Evolutionary conservation across 768 basidiomycete genomes (phyloP).

Genomic region (Kwoniella bestiolae): DNA sequence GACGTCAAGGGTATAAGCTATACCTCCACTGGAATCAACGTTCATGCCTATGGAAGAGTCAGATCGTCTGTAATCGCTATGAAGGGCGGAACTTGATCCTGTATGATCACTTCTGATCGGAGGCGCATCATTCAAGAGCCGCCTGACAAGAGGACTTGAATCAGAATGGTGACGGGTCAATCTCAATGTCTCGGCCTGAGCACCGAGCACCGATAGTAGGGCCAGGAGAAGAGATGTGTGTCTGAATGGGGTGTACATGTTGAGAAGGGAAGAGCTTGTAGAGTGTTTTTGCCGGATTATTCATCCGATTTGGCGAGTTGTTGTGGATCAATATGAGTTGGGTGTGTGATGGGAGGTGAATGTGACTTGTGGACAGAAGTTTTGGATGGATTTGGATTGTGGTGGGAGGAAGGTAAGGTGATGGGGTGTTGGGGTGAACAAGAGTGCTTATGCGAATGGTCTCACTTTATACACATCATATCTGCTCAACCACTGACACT

Average conservation of each 20-base stretch:
- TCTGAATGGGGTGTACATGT: not conserved
- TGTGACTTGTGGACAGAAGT: too few relatives aligned
- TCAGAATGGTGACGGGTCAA: slow-evolving; percentile 1
- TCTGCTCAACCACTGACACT: too few relatives aligned
- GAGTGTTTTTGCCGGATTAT: too few relatives aligned
- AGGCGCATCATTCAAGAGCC: not conserved
- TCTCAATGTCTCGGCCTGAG: not conserved
- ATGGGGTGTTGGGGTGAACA: too few relatives aligned
- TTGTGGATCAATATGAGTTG: too few relatives aligned
- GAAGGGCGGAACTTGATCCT: not conserved
- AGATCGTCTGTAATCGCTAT: not conserved
- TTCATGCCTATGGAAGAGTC: slow-evolving; percentile 6
- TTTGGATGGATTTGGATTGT: too few relatives aligned
- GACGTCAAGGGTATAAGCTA: slow-evolving; percentile 17
- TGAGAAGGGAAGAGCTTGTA: not conserved
- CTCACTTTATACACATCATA: too few relatives aligned
- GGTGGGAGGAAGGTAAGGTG: too few relatives aligned
- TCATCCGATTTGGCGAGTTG: too few relatives aligned
- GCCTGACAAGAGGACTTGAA: not conserved
- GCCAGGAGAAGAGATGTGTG: not conserved
- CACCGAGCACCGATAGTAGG: not conserved
- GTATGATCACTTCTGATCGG: not conserved
- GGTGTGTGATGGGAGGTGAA: too few relatives aligned
- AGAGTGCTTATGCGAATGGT: too few relatives aligned
- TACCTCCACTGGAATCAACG: slow-evolving; percentile 6